Evolutionary conservation across 163 green algal species (phyloP).

Genomic region (Coccomyxa subellipsoidea): DNA sequence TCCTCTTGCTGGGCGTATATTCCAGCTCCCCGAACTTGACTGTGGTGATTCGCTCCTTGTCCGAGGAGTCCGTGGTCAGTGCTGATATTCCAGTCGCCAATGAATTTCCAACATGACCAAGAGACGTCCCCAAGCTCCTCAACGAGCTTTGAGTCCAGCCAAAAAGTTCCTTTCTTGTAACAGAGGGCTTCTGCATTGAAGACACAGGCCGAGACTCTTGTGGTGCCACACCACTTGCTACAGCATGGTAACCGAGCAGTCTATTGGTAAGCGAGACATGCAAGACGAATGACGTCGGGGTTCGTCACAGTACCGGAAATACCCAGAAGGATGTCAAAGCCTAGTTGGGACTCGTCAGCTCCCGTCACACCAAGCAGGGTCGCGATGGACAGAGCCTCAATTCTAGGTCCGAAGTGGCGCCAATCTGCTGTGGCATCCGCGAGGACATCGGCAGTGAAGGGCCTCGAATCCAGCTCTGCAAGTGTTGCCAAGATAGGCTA

Average conservation of each 20-base stretch:
- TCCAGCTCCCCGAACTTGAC: constrained; percentile 13
- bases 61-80: neutral
- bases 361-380: no score
- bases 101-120: neutral
- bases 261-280: no score
- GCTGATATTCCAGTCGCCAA: neutral
- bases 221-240: neutral
- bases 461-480: no score
- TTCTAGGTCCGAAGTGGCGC: no score
- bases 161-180: neutral
- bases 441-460: no score
- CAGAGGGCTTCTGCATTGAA: neutral
- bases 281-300: no score
- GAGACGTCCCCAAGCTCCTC: neutral
- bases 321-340: neutral
- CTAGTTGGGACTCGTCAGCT: neutral
- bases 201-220: neutral
- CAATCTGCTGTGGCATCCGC: no score
- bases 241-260: neutral
- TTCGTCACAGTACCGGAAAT: neutral
- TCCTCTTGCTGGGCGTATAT: neutral
- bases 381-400: no score
- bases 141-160: neutral
- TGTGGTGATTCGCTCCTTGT: constrained; percentile 5
- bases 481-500: no score